Base-by-base conservation (phyloP, 805 yeast species). In the Wickerhamomyces chaumierensis region DNA sequence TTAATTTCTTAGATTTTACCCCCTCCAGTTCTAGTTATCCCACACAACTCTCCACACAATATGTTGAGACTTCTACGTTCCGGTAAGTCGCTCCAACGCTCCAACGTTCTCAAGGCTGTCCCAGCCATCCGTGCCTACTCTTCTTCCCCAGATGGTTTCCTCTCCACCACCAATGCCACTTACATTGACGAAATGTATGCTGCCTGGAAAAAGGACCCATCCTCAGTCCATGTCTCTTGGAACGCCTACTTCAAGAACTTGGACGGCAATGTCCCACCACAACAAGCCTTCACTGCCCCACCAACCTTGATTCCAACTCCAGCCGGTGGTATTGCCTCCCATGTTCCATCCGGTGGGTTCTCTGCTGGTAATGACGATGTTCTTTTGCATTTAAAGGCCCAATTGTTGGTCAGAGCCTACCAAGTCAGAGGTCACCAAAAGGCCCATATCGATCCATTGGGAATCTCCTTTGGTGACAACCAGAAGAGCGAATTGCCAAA, bases 361-460 rank as follows among this genome's bases (percentile, higher is more conserved):
- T 17, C 39, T 19, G 40, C 39, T 14, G 61, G 68, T 16, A 55
- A 59, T 32, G 74, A 73, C 20, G 70, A 72, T 47, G 85, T 88
- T 34, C 71, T 82, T 47, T 72, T 84, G 45, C 97, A 92, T 61
- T 75, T 92, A 70, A 92, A 92, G 63, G 94, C 87, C 15, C 99
- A 92, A 71, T 75, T 92, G 52, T 72, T 92, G 53, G 96, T 94
- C 46, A 83, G 99, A 63, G 98, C 98, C 23, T 92, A 88, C 66
- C 98, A 92, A 69, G 98, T 92, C 38, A 79, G 97, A 64, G 99
- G 98, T 49, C 99, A 92, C 63, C 82, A 80, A 62, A 85, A 84
- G 68, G 96, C 97, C 35, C 81, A 78, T 52, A 80, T 87, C 45
- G 99, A 92, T 63, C 99, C 99, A n/a, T 69, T 92, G 56, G 90